Evolutionary conservation across 2,329 filamentous ascomycete species (phyloP).

Genomic region (Claviceps sp.): DNA sequence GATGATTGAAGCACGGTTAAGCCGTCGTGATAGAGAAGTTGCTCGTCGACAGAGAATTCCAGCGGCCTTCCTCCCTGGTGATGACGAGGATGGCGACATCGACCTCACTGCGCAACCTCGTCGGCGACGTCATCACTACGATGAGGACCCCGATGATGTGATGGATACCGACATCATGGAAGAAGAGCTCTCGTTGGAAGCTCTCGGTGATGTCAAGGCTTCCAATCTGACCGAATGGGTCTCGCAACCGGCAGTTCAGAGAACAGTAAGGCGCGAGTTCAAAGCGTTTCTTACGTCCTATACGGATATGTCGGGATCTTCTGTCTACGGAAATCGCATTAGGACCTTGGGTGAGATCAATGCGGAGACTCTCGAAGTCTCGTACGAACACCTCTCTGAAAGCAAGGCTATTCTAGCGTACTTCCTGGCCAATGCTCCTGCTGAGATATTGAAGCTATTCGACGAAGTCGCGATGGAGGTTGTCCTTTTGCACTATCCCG

Average conservation of each 20-base stretch:
- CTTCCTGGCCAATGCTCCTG: slow-evolving; percentile 87
- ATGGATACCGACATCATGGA: slow-evolving; percentile 92
- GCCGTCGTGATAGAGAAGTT: slow-evolving; percentile 60
- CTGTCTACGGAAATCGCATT: slow-evolving; percentile 90
- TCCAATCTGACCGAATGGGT: slow-evolving; percentile 93
- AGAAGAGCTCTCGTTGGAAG: slow-evolving; percentile 85
- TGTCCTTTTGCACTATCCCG: slow-evolving; percentile 87
- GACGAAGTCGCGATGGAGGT: slow-evolving; percentile 96
- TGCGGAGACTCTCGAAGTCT: slow-evolving; percentile 89
- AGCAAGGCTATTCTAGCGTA: slow-evolving; percentile 91
- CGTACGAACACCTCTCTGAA: slow-evolving; percentile 80
- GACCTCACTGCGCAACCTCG: slow-evolving; percentile 79
- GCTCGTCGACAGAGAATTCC: slow-evolving; percentile 54
- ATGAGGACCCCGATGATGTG: slow-evolving; percentile 85
- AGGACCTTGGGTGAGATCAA: slow-evolving; percentile 94
- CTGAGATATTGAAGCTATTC: slow-evolving; percentile 92
- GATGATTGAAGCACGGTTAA: slow-evolving; percentile 58
- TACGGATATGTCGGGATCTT: slow-evolving; percentile 75
- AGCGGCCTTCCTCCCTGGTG: slow-evolving; percentile 61
- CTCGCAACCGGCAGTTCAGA: slow-evolving; percentile 73
- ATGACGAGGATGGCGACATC: slow-evolving; percentile 73
- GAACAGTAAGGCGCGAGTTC: slow-evolving; percentile 92
- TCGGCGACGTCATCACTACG: slow-evolving; percentile 76
- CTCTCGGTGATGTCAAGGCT: slow-evolving; percentile 84
- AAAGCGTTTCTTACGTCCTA: slow-evolving; percentile 95